Evolutionary conservation across 176 grass and related monocot genomes (phyloP).

Genomic region (Cenchrus fungigraminus): DNA sequence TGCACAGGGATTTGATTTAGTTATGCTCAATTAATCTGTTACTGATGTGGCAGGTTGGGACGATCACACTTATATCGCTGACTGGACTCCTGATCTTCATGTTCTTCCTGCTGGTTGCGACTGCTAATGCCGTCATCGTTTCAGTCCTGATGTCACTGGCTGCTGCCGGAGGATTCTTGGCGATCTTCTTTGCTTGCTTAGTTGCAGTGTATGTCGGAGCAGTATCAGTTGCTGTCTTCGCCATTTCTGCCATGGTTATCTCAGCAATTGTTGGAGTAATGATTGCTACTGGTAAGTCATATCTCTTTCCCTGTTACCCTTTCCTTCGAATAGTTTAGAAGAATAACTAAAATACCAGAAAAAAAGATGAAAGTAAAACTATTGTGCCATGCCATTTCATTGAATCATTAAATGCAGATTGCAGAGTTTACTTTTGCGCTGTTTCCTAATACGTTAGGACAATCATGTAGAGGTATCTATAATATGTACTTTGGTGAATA

Average conservation of each 20-base stretch:
- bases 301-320: not conserved
- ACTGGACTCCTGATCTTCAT: slow-evolving; percentile 79
- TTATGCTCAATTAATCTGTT: not conserved
- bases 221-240: slow-evolving; percentile 69
- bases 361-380: not conserved
- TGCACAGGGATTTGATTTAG: too few species aligned
- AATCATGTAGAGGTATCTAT: slow-evolving; percentile 6
- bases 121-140: slow-evolving; percentile 69
- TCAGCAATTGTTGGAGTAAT: slow-evolving; percentile 62
- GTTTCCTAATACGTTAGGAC: not conserved
- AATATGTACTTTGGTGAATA: not conserved
- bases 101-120: slow-evolving; percentile 76
- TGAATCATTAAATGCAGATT: not conserved
- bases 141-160: slow-evolving; percentile 85
- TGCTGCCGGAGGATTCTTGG: slow-evolving; percentile 81
- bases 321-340: too few species aligned
- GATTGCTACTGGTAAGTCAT: slow-evolving; percentile 67
- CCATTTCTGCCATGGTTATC: slow-evolving; percentile 63
- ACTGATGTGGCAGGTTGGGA: slow-evolving; percentile 66
- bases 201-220: slow-evolving; percentile 75
- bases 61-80: slow-evolving; percentile 65
- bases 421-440: not conserved
- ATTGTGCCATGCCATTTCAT: not conserved
- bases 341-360: too few species aligned
- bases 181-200: slow-evolving; percentile 83